Conservation (phyloP, 2,329 filamentous ascomycete genomes). For the Claviceps digitariae region DNA sequence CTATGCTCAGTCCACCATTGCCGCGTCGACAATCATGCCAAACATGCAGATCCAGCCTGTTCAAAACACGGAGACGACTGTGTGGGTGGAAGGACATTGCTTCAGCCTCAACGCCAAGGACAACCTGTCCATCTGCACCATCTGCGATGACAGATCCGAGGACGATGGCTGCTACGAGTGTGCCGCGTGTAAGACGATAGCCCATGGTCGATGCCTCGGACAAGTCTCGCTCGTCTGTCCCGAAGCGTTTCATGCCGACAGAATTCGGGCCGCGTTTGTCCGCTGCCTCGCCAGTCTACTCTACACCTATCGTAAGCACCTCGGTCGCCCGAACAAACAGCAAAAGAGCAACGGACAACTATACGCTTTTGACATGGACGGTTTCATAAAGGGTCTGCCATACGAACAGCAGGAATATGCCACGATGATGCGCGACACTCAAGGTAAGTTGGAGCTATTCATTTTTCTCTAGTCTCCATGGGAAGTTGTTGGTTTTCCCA, state of each 20-base stretch:
- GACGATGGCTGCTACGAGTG: constrained; percentile 65
- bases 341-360: constrained; percentile 47
- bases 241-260: constrained; percentile 46
- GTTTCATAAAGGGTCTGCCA: constrained; percentile 50
- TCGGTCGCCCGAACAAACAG: constrained; percentile 44
- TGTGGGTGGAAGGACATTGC: constrained; percentile 79
- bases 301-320: constrained; percentile 52
- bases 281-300: constrained; percentile 52
- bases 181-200: constrained; percentile 44
- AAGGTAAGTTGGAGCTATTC: constrained; percentile 41
- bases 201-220: constrained; percentile 48
- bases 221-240: constrained; percentile 51
- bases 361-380: constrained; percentile 52
- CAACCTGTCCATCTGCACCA: constrained; percentile 46
- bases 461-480: too few species aligned
- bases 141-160: constrained; percentile 64
- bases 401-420: constrained; percentile 53
- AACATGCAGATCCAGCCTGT: constrained; percentile 71
- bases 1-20: constrained; percentile 75
- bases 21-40: constrained; percentile 77
- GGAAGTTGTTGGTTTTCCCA: too few species aligned
- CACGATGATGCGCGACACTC: constrained; percentile 50
- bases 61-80: constrained; percentile 61
- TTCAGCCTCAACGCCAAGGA: constrained; percentile 53
- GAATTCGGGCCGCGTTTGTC: constrained; percentile 50